Percentiles rank a stretch among this genome's conserved stretches.
Conservation (phyloP, 169 alveolate genomes). For the Pseudocohnilembus persalinus region DNA sequence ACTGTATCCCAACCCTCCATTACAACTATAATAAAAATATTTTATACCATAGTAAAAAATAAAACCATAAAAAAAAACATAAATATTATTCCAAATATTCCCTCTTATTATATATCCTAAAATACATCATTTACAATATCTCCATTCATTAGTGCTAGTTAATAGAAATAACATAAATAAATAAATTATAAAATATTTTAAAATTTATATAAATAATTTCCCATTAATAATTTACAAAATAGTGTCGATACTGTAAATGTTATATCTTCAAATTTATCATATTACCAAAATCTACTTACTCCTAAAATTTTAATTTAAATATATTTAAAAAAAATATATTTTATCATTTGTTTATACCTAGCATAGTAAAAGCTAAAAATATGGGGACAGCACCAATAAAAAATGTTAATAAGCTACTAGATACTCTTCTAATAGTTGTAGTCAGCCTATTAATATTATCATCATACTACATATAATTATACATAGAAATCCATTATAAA, state of each 20-base stretch:
- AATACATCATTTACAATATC: neutral
- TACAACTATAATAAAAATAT: neutral
- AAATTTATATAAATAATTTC: no score
- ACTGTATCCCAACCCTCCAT: neutral
- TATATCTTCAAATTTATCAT: neutral
- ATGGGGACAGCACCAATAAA: neutral
- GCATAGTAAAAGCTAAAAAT: neutral
- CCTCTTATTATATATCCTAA: neutral
- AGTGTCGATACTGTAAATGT: neutral
- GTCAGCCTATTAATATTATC: neutral
- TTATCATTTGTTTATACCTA: neutral
- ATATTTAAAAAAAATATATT: no score
- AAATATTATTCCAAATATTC: neutral
- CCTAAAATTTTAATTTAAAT: neutral
- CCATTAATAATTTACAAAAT: neutral
- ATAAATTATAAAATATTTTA: no score
- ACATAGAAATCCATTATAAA: neutral
- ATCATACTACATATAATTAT: neutral
- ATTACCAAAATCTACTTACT: neutral
- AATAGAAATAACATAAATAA: no score
- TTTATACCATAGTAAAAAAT: neutral
- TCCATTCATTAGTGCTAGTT: neutral
- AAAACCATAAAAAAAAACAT: neutral
- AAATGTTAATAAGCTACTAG: neutral
- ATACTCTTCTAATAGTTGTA: neutral